Base-by-base conservation (phyloP, 441 rosid species). In the Euphorbia schlechtendalii region DNA sequence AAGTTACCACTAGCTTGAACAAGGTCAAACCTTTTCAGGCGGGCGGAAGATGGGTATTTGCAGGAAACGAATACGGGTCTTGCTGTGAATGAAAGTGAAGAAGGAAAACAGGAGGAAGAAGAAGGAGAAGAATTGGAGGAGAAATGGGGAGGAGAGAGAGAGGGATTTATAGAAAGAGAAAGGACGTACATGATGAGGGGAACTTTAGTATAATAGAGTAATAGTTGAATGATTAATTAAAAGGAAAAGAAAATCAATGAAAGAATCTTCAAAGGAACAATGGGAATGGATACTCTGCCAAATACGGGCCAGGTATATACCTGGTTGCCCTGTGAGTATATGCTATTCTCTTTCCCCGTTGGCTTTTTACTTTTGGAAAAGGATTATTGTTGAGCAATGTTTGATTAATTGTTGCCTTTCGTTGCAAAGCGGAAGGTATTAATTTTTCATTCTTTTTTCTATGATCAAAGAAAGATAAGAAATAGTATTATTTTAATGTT, bases 131-230 rank as follows among this genome's bases (percentile, higher is more conserved):
- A 18, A 32, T 13, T 45, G n/a, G 18, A 5, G n/a, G 70, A 32
- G 56, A 68, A 38, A 12, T 70, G 25, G 49, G 71, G 12, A 58
- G 68, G 10, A 65, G 67, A 48, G 14, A 78, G 38, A 27, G 73
- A 49, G 72, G 77, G 78, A 65, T 69, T 78, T 82, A 80, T 75
- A 80, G 88, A 81, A 73, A 83, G 81, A 66, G 86, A 77, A 76
- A 67, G 46, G 24, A 51, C 22, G 27, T 76, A 71, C 81, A 76
- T 83, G 63, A 49, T 54, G 53, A 20, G 10, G 12, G 58, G 40
- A 10, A 24, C 1, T 4, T 45, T 2, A 5, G 10, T 5, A 56
- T 64, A 41, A 40, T 60, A 75, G 58, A 41, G 63, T 15, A n/a
- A 27, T 13, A 8, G 25, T 52, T 25, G 62, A 25, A 43, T 49